phyloP scores from a whole-genome alignment of 1,139 yeast genomes.

The Yamadazyma diospyri region DNA sequence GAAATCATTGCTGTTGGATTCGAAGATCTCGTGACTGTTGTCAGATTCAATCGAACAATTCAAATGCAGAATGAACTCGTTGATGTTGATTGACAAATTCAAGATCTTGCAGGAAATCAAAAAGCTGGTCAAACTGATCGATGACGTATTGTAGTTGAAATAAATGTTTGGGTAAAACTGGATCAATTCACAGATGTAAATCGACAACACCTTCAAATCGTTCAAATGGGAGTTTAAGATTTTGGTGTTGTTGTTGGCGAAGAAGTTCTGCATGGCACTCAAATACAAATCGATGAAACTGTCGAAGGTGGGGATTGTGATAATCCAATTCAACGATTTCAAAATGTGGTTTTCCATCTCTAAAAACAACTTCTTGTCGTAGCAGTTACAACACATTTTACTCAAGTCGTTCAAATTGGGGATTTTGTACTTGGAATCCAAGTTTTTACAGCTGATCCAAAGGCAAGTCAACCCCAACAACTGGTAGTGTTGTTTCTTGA shows the following conservation, averaged over 20 bases:
- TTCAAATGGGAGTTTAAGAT: slow-evolving; percentile 15
- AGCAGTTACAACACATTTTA: slow-evolving; percentile 61
- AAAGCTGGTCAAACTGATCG: slow-evolving; percentile 54
- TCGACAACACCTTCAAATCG: slow-evolving; percentile 53
- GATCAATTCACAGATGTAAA: slow-evolving; percentile 62
- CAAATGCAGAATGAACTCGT: slow-evolving; percentile 13
- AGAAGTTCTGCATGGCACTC: slow-evolving; percentile 17
- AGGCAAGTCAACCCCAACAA: slow-evolving; percentile 66
- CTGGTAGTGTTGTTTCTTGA: slow-evolving; percentile 58
- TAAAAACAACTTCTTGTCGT: slow-evolving; percentile 54
- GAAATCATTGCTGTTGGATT: slow-evolving; percentile 4
- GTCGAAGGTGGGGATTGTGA: slow-evolving; percentile 58
- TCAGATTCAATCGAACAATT: slow-evolving; percentile 10
- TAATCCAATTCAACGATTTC: slow-evolving; percentile 55
- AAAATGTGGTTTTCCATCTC: slow-evolving; percentile 69
- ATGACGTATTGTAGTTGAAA: slow-evolving; percentile 51
- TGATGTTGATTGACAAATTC: slow-evolving; percentile 27
- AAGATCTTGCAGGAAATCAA: slow-evolving; percentile 23
- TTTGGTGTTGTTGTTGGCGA: slow-evolving; percentile 1
- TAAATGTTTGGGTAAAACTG: slow-evolving; percentile 61
- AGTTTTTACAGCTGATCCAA: slow-evolving; percentile 72
- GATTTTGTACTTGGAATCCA: slow-evolving; percentile 64
- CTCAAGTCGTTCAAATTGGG: slow-evolving; percentile 56
- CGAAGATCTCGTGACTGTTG: slow-evolving; percentile 3
- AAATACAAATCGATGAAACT: slow-evolving; percentile 55